Evolutionary conservation across 148 eudicot genomes (phyloP).

Genomic region (Hydrangea macrophylla): DNA sequence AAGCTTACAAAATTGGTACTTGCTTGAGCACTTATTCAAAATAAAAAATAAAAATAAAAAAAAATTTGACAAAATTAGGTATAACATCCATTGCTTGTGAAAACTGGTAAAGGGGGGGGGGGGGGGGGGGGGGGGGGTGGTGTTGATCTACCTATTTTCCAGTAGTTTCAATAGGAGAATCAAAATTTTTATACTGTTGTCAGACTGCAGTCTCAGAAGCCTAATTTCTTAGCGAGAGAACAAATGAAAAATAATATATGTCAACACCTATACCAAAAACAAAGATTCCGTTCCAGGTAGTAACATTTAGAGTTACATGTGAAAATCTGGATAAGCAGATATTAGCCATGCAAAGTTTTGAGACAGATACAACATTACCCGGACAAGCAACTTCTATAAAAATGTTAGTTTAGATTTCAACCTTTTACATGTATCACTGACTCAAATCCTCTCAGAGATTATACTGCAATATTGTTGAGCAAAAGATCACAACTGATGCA

Average conservation of each 20-base stretch:
- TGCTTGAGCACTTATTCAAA: neutral
- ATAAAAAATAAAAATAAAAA: neutral
- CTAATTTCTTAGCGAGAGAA: neutral
- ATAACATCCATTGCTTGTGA: neutral
- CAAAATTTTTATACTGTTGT: neutral
- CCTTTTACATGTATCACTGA: neutral
- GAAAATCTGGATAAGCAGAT: neutral
- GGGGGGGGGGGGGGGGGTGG: no score
- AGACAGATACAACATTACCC: neutral
- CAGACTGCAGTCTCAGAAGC: neutral
- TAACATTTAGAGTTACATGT: neutral
- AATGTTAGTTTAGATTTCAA: neutral
- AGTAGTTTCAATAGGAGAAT: neutral
- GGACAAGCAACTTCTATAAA: neutral
- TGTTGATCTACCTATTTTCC: neutral
- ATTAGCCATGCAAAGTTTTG: neutral
- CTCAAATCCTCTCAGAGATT: neutral
- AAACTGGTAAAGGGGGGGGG: no score
- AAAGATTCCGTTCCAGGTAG: neutral
- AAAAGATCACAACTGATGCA: no score
- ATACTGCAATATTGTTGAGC: no score
- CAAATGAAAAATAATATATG: neutral
- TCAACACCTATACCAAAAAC: neutral
- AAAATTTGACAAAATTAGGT: neutral
- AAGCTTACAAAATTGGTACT: constrained; percentile 3